A percentile compares a stretch with the other conserved stretches of the same genome.
Evolutionary conservation across 768 basidiomycete genomes (phyloP).

Genomic region (Suillus bovinus): DNA sequence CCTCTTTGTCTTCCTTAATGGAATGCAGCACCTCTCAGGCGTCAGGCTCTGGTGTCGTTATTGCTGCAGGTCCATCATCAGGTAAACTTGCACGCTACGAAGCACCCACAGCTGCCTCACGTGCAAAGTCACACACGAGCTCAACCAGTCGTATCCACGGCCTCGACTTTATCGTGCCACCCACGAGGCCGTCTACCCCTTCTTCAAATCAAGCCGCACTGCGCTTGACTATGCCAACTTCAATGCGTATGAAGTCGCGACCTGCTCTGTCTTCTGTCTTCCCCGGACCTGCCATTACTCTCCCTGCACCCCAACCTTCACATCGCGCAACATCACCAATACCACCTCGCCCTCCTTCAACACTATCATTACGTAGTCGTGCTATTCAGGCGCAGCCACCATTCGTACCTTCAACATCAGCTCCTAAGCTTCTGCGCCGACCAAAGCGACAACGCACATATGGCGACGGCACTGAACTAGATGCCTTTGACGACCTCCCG

Average conservation of each 20-base stretch:
- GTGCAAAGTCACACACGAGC: conserved; percentile 68
- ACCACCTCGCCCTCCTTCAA: conserved; percentile 60
- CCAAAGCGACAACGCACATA: conserved; percentile 78
- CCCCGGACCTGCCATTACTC: conserved; percentile 39
- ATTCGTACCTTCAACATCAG: conserved; percentile 44
- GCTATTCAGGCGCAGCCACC: conserved; percentile 26
- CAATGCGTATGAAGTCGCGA: conserved; percentile 71
- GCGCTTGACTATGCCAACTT: conserved; percentile 86
- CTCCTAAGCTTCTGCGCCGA: conserved; percentile 67
- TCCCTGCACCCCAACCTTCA: conserved; percentile 33
- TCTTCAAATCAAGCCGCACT: conserved; percentile 76
- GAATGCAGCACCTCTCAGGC: conserved; percentile 60
- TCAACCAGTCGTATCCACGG: conserved; percentile 62
- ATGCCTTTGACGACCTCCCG: conserved; percentile 83
- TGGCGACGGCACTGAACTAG: conserved; percentile 89
- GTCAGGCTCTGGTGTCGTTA: conserved; percentile 48
- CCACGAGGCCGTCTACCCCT: conserved; percentile 77
- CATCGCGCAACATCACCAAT: conserved; percentile 59
- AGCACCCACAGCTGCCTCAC: conserved; percentile 78
- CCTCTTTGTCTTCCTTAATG: conserved; percentile 74
- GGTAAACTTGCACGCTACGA: conserved; percentile 60
- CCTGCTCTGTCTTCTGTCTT: conserved; percentile 80
- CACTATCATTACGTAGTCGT: conserved; percentile 44
- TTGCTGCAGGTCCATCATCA: conserved; percentile 33
- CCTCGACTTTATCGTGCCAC: conserved; percentile 68